Evolutionary conservation across 1,284 basidiomycete genomes (phyloP), one percentile per base, ranked within the genome.

Genomic region (Boletus mariae): DNA sequence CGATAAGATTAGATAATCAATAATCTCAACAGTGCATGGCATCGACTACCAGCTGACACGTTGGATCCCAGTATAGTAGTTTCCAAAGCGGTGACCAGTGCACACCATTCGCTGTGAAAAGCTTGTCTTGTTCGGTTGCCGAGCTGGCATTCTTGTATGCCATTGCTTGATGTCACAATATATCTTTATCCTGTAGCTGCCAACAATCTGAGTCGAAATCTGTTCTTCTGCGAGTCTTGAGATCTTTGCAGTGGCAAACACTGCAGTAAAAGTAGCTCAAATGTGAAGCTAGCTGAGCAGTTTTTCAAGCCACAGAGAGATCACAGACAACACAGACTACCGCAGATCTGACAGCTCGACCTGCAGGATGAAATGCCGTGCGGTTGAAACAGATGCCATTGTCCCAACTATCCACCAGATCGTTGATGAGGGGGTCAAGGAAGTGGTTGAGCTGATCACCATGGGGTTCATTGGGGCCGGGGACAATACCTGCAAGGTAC

Each of bases 231-330:
- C 70, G 59, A 37, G 23, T 55, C 6, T 17, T 20, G 5, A 20
- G 23, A 12, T 45, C 29, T 10, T 1, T 40, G 28, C 52, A 59
- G 7, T 62, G 49, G 53, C 75, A 75, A 4, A 65, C 49, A 0
- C 64, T 66, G 43, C 75, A 77, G 49, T 72, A 72, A 37, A 66
- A 59, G 9, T 60, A 47, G 15, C 56, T 57, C 12, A 37, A 49
- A 8, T 29, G 29, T 2, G 8, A 29, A 9, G 29, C 29, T 15
- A 59, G 10, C 26, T 54, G 60, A 0, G 34, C 52, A 25, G 59
- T 45, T 51, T 75, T 68, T 4, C 69, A 54, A 0, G 67, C 66
- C 1, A 68, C 73, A 0, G 64, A 67, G 17, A 76, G 62, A 56
- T 76, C 71, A 38, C 65, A 71, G 0, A 75, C 59, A 0, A 63